Evolutionary conservation across 768 basidiomycete genomes (phyloP), one percentile per base, ranked within the genome.

Genomic region (Tylopilus balloui): DNA sequence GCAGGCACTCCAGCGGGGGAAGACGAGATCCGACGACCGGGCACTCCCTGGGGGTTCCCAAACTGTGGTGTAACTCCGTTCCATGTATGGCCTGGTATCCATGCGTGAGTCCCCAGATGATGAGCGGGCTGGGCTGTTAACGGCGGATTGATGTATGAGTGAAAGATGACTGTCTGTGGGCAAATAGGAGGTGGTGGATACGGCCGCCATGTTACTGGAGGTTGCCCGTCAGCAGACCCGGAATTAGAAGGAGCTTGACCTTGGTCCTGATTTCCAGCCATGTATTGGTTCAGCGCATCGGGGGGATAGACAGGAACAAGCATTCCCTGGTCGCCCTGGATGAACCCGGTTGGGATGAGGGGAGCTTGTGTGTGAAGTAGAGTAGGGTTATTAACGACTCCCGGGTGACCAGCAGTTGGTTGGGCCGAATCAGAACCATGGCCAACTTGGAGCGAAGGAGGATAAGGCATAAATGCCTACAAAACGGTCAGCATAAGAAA

Each of bases 301-400:
- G 80, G 80, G 21, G 77, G 78, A 60, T 88, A 88, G 27, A 86
- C 76, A 20, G 86, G 77, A 35, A 86, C 78, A 24, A 88, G 71
- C n/a, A 79, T 79, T 5, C 86, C 84, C 43, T 84, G 81, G 47
- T 86, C 83, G 47, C 81, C 80, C 52, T 86, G 84, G 45, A 85
- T 78, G 58, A 87, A 88, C 2, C 84, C 83, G 0, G 80, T 78
- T 1, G 85, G 80, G 37, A 76, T 69, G 11, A 86, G 67, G 15
- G 86, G 84, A 4, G 83, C 75, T 56, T 81, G 79, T 27, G 54
- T 17, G 36, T 62, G 59, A 44, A 57, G 28, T 41, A 61, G 29
- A 4, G 52, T 25, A 17, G 51, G 39, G 23, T 60, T 58, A 17
- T 42, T 48, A 12, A 35, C 34, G 21, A 51, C 34, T 48, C 66